Base-by-base conservation (phyloP, 257 asterid species). In the Anisodus tanguticus region DNA sequence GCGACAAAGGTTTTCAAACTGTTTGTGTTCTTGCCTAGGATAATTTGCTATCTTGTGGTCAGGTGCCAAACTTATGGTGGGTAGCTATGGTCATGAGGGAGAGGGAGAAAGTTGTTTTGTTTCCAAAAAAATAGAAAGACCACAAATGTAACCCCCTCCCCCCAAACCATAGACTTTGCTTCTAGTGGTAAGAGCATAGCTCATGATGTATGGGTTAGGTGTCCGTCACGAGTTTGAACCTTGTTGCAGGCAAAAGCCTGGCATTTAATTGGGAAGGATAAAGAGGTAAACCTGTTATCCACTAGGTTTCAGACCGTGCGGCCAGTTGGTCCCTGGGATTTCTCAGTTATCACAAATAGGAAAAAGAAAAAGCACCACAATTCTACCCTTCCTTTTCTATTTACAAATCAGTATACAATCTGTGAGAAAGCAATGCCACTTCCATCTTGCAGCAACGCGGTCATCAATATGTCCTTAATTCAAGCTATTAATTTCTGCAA, bases 381-480 rank as follows among this genome's bases (percentile, higher is more conserved):
- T 53, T 76, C 26, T 76, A 51, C 63, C 81, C 26, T 51, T 51
- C 47, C 47, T 76, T 76, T 64, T 13, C 22, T 55, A 76, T 51
- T 26, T 13, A 51, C 26, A 53, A 26, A 74, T 49, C 22, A 4
- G 41, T 74, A 22, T 6, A 49, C 62, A 19, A 49, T 49, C 45
- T 12, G 15, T 74, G 49, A 54, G 60, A 53, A 77, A 15, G 31
- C 64, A 26, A 77, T 15, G 82, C 15, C 8, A 12, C 31, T 82
- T 47, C 62, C 63, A 64, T 41, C 66, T 45, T 43, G 83, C 12
- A 72, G 59, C 17, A 49, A 74, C 5, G 1, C 15, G 1, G 59
- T 74, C 43, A 26, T 74, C 81, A 74, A 74, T 53, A 5, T 49
- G 22, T 74, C 26, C 64, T 77, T 77, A 77, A 26, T 53, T 77